Evolutionary conservation across 352 stramenopile genomes (phyloP).

Genomic region (Phytophthora sp.): DNA sequence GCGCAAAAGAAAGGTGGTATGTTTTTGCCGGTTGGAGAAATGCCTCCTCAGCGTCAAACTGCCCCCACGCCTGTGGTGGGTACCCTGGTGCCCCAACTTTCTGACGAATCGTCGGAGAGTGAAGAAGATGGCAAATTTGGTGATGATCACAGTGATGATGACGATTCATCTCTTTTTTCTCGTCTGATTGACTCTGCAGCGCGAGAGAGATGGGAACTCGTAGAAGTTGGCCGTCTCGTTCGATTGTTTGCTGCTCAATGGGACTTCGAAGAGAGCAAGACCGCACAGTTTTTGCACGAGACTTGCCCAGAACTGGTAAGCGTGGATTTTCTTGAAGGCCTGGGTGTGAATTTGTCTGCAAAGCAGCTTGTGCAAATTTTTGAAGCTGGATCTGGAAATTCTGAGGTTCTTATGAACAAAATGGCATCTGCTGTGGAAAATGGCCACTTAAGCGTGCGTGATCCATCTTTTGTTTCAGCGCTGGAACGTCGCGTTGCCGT

Average conservation of each 20-base stretch:
- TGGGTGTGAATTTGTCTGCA: constrained; percentile 58
- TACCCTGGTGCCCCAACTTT: not conserved
- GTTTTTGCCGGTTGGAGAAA: constrained; percentile 25
- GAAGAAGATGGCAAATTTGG: constrained; percentile 22
- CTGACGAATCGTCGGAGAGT: constrained; percentile 30
- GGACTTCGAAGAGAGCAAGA: constrained; percentile 58
- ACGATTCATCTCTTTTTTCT: constrained; percentile 57
- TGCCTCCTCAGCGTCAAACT: not conserved
- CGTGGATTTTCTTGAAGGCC: constrained; percentile 86
- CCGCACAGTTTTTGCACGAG: constrained; percentile 59
- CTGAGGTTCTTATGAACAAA: constrained; percentile 75
- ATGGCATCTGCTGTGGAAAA: constrained; percentile 76
- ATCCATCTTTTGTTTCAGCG: constrained; percentile 44
- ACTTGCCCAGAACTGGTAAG: constrained; percentile 83
- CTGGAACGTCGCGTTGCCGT: constrained; percentile 31
- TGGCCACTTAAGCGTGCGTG: constrained; percentile 58
- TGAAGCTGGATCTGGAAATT: constrained; percentile 63
- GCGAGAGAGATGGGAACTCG: constrained; percentile 74
- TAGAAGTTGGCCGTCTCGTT: constrained; percentile 81
- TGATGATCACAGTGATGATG: not conserved
- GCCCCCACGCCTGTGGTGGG: not conserved
- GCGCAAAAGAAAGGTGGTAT: constrained; percentile 26
- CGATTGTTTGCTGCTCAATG: constrained; percentile 77
- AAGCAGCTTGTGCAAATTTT: constrained; percentile 77
- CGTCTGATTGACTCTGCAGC: constrained; percentile 80